Evolutionary conservation across 2,329 filamentous ascomycete genomes (phyloP), one percentile per base, ranked within the genome.

Genomic region (Cercospora sesami): DNA sequence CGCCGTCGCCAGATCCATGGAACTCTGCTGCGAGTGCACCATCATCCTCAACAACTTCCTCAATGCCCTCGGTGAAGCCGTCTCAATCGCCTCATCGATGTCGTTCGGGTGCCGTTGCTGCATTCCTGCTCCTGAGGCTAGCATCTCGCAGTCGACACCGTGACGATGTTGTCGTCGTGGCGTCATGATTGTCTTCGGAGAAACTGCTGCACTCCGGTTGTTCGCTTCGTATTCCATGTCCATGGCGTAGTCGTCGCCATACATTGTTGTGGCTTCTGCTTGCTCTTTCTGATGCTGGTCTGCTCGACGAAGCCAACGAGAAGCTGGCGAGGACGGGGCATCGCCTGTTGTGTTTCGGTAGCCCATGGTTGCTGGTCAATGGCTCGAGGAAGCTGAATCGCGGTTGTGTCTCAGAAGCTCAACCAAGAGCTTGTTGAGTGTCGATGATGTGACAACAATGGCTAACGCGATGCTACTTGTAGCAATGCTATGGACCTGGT

Each of bases 1-100:
- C 2, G 58, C 66, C 9, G 23, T 60, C 14, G 66, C 66, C 31
- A 68, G 26, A 23, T 65, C 63, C 48, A 45, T 36, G 10, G 62
- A 65, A 18, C 45, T 45, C 36, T 63, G 66, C 21, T 65, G 66
- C 1, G 66, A 65, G n/a, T 68, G 61, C 12, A 65, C 66, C 66
- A 68, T 68, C 63, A 65, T 68, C 10, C 66, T 63, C 9, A 68
- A 59, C 18, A 68, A 48, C 14, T 53, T 59, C 23, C 66, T 63
- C n/a, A 68, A 42, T 4, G 63, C 63, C 21, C 63, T 30, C 18
- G 63, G 62, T 4, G 66, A 65, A 18, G 66, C 62, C 30, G 48
- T 53, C 14, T 68, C 62, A n/a, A 68, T 68, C 16, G 66, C 66
- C 10, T 53, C 33, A n/a, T 68, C 61, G 14, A 61, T 60, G 51